These are phyloP conservation scores for Fusarium falciforme DNA, from an alignment of 2,329 filamentous ascomycete genomes.

Conservation along the genomic window DNA sequence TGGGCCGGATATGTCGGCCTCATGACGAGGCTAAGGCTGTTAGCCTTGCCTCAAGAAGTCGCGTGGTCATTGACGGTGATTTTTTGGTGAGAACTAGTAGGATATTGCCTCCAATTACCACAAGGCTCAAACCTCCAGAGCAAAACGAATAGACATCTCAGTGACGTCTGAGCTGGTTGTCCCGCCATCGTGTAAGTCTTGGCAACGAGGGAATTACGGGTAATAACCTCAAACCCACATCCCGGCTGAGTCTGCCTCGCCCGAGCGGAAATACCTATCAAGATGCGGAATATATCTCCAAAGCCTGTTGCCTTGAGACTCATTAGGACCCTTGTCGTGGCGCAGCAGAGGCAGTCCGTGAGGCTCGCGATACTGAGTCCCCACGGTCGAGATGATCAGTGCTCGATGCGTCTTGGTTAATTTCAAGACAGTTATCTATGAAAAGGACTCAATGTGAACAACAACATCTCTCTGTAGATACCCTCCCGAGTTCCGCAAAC, in stretches of 20 bases:
- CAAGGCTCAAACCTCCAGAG: neutral
- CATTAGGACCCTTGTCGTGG: conserved; percentile 16
- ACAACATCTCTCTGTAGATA: neutral
- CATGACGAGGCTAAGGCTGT: neutral
- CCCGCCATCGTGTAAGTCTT: neutral
- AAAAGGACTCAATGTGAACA: neutral
- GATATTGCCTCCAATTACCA: neutral
- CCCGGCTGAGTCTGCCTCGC: conserved; percentile 6
- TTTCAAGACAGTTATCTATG: neutral
- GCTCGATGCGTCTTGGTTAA: neutral
- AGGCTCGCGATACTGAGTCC: conserved; percentile 7
- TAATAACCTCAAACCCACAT: neutral
- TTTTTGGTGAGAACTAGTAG: neutral
- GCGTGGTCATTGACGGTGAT: neutral
- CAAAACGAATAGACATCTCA: neutral
- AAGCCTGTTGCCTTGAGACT: conserved; percentile 28
- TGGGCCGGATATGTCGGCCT: neutral
- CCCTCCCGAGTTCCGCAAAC: neutral
- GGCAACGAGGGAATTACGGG: conserved; percentile 15
- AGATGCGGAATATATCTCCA: conserved; percentile 23
- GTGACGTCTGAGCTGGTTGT: neutral
- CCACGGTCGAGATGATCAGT: neutral
- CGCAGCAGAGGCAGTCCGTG: conserved; percentile 24
- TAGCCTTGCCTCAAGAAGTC: neutral
- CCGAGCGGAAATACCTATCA: conserved; percentile 12